phyloP scores from a whole-genome alignment of 345 rosid genomes.

The Citrus reticulata region DNA sequence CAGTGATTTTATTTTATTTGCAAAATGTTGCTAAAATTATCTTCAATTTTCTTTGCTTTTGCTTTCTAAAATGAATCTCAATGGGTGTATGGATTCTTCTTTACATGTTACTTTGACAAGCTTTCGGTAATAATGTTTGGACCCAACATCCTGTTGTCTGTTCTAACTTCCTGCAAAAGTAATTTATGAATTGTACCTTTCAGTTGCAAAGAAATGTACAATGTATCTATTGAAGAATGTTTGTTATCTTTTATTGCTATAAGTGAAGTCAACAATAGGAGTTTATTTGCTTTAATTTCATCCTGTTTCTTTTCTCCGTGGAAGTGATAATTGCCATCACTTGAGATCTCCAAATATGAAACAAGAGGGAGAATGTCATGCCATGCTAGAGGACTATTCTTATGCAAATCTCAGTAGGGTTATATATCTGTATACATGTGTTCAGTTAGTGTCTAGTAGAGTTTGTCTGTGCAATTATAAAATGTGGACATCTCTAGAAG shows the following conservation, averaged over 20 bases:
- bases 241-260: neutral
- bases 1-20: no score
- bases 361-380: neutral
- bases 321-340: neutral
- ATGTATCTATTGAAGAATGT: neutral
- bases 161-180: neutral
- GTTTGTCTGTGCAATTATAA: neutral
- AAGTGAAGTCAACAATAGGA: neutral
- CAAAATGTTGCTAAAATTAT: neutral
- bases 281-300: neutral
- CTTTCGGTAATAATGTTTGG: neutral
- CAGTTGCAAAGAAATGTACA: neutral
- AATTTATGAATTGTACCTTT: neutral
- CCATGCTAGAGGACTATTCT: neutral
- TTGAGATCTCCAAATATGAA: neutral
- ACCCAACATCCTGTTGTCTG: neutral
- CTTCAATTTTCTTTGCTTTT: neutral
- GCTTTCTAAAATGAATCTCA: neutral
- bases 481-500: neutral
- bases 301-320: neutral
- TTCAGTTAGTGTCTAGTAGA: neutral
- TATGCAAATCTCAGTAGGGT: neutral
- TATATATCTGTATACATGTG: neutral
- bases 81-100: neutral
- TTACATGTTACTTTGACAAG: neutral